Evolutionary conservation across 164 flowering plant genomes (phyloP).

Genomic region (Magnolia kwangsiensis): DNA sequence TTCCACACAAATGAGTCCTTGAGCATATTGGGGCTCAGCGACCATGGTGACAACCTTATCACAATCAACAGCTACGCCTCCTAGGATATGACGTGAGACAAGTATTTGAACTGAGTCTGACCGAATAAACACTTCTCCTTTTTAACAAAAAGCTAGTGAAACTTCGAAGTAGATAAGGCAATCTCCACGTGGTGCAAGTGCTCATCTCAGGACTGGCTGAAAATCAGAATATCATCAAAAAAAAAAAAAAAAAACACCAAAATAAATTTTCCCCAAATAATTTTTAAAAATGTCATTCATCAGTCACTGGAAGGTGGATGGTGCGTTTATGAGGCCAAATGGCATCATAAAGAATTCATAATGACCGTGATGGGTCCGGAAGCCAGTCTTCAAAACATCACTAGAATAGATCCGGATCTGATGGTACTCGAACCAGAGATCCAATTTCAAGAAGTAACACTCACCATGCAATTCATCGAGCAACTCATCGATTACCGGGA

Average conservation of each 20-base stretch:
- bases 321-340: conserved; percentile 20
- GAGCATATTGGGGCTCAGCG: background rate
- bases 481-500: conserved; percentile 5
- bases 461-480: conserved; percentile 18
- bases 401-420: background rate
- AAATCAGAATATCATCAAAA: conserved; percentile 4
- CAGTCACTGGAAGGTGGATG: conserved; percentile 8
- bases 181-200: background rate
- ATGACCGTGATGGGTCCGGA: conserved; percentile 16
- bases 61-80: background rate
- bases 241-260: conserved; percentile 2
- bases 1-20: background rate
- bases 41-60: background rate
- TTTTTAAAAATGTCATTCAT: conserved; percentile 1
- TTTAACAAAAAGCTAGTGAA: background rate
- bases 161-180: background rate
- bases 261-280: background rate
- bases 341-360: conserved; percentile 23
- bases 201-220: background rate
- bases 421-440: background rate
- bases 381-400: conserved; percentile 16
- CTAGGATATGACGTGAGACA: background rate
- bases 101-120: background rate
- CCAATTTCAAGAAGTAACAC: conserved; percentile 12
- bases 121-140: background rate